These are phyloP conservation scores for Verticillium albo-atrum DNA, from an alignment of 2,329 filamentous ascomycete genomes.

Conservation along the genomic window DNA sequence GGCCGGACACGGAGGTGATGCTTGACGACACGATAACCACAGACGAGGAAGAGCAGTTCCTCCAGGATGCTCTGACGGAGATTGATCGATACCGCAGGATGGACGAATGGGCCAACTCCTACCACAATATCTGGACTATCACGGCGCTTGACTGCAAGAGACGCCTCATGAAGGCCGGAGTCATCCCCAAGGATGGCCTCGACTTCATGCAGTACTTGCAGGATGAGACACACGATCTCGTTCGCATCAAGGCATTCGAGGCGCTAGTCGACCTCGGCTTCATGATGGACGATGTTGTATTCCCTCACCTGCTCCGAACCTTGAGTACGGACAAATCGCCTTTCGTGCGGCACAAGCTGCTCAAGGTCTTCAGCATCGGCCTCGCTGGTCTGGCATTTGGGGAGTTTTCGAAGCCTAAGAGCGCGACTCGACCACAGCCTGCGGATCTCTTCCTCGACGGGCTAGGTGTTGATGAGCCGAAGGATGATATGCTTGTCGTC, in stretches of 20 bases:
- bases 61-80: slow-evolving; percentile 52
- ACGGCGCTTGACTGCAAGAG: slow-evolving; percentile 59
- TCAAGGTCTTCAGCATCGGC: slow-evolving; percentile 54
- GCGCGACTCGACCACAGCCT: background rate
- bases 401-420: slow-evolving; percentile 44
- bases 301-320: slow-evolving; percentile 52
- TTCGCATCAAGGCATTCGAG: slow-evolving; percentile 63
- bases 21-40: slow-evolving; percentile 32
- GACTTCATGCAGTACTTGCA: slow-evolving; percentile 62
- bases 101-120: slow-evolving; percentile 65
- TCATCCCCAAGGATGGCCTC: slow-evolving; percentile 48
- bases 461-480: slow-evolving; percentile 2
- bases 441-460: slow-evolving; percentile 6
- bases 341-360: slow-evolving; percentile 56
- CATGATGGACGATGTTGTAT: slow-evolving; percentile 49
- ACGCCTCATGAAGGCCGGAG: slow-evolving; percentile 58
- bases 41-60: slow-evolving; percentile 41
- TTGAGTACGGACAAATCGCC: slow-evolving; percentile 61
- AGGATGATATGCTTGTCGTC: slow-evolving; percentile 25
- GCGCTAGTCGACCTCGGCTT: slow-evolving; percentile 59
- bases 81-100: slow-evolving; percentile 64
- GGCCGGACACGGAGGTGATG: slow-evolving; percentile 19
- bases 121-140: slow-evolving; percentile 63
- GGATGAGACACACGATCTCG: slow-evolving; percentile 57
- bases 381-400: slow-evolving; percentile 62